Percentiles rank a stretch among this genome's conserved stretches.
phyloP scores from a whole-genome alignment of 225 moss, liverwort and hornwort genomes.

The Bryoerythrophyllum caledonicum region DNA sequence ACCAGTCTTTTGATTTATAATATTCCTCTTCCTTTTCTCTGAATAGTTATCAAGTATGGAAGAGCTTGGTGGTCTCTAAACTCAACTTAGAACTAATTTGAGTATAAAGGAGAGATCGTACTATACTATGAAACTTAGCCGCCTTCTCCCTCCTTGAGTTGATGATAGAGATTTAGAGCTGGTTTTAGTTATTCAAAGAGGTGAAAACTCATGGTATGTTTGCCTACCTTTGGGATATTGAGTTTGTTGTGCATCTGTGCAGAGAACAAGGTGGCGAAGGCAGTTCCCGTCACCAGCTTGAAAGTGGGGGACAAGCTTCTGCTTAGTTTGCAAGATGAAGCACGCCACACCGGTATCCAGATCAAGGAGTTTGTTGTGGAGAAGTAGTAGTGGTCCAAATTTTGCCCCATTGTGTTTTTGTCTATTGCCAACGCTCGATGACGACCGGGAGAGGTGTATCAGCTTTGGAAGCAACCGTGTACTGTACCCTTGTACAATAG shows the following conservation, averaged over 20 bases:
- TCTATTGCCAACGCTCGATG: no score
- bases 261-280: conserved; percentile 33
- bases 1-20: no score
- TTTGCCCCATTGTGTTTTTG: not conserved
- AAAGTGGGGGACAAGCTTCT: conserved; percentile 70
- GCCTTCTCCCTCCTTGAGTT: no score
- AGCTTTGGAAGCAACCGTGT: conserved; percentile 5
- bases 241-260: conserved; percentile 11
- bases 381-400: conserved; percentile 20
- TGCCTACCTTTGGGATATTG: not conserved
- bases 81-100: no score
- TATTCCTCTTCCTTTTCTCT: no score
- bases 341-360: conserved; percentile 82
- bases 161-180: no score
- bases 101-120: no score
- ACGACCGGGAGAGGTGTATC: not conserved
- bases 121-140: no score
- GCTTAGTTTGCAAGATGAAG: conserved; percentile 68
- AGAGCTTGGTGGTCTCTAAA: no score
- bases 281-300: conserved; percentile 81
- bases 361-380: conserved; percentile 65
- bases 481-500: conserved; percentile 18
- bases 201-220: no score
- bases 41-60: no score
- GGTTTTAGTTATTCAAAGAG: no score